These are phyloP conservation scores for Xenoacremonium recifei DNA, from an alignment of 2,329 filamentous ascomycete species.

Conservation along the genomic window DNA sequence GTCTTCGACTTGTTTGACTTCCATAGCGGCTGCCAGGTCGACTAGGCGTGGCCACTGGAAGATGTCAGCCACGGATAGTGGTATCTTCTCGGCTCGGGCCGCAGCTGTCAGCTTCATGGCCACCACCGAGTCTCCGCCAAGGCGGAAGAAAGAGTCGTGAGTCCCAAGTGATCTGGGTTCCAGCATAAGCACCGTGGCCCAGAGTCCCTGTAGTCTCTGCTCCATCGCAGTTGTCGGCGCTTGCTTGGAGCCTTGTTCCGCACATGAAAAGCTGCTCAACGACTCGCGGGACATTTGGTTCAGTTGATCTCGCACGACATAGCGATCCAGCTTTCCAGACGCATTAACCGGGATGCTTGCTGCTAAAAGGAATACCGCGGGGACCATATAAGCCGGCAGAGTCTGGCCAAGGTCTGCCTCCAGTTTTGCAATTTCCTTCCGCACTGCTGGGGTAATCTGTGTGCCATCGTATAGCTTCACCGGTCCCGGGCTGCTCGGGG, in stretches of 20 bases:
- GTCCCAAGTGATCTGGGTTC: slow-evolving; percentile 24
- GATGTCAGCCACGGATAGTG: slow-evolving; percentile 39
- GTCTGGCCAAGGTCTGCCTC: not conserved
- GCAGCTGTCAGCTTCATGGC: slow-evolving; percentile 38
- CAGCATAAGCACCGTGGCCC: slow-evolving; percentile 1
- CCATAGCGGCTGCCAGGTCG: not conserved
- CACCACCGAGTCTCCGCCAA: slow-evolving; percentile 43
- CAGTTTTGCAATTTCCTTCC: not conserved
- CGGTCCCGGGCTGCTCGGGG: not conserved
- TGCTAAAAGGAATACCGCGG: not conserved
- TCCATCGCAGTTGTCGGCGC: slow-evolving; percentile 1
- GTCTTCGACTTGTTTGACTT: not conserved
- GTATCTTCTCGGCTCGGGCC: slow-evolving; percentile 33
- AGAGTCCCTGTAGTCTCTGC: slow-evolving; percentile 1
- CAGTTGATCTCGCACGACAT: not conserved
- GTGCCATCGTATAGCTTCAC: not conserved
- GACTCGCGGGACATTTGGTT: not conserved
- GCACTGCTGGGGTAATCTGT: not conserved
- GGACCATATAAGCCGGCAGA: not conserved
- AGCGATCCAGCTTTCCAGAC: not conserved
- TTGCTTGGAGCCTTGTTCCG: not conserved
- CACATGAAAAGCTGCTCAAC: not conserved
- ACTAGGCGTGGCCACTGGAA: slow-evolving; percentile 24
- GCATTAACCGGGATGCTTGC: not conserved
- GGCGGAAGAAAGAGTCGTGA: slow-evolving; percentile 43